phyloP scores from a whole-genome alignment of 2,329 filamentous ascomycete species.

The Epichloe uncinata region DNA sequence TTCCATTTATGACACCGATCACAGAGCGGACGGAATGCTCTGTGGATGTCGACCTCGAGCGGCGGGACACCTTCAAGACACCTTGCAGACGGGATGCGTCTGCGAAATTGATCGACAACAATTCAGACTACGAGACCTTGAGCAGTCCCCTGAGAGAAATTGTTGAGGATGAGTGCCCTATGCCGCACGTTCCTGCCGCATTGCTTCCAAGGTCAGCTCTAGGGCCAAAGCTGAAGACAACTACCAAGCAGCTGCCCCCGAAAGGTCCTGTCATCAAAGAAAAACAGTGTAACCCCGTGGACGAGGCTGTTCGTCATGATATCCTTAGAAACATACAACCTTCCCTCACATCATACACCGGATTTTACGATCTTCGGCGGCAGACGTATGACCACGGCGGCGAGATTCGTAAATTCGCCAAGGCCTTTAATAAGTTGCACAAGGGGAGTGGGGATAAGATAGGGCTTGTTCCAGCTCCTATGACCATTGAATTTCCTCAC shows the following conservation, averaged over 20 bases:
- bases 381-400: constrained; percentile 50
- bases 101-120: constrained; percentile 15
- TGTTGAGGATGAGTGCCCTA: constrained; percentile 35
- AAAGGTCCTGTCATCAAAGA: constrained; percentile 72
- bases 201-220: constrained; percentile 28
- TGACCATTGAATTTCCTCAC: constrained; percentile 55
- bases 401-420: constrained; percentile 75
- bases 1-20: constrained; percentile 98
- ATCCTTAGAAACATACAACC: constrained; percentile 67
- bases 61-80: constrained; percentile 57
- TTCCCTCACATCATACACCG: constrained; percentile 58
- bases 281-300: constrained; percentile 75
- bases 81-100: constrained; percentile 46
- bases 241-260: constrained; percentile 28
- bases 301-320: constrained; percentile 56
- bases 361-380: constrained; percentile 62
- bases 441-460: constrained; percentile 48
- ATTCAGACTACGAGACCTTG: constrained; percentile 26
- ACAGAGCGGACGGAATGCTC: constrained; percentile 91
- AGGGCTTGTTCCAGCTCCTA: constrained; percentile 42
- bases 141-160: constrained; percentile 67
- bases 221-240: constrained; percentile 18
- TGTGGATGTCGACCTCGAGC: constrained; percentile 50
- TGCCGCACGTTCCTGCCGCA: constrained; percentile 37
- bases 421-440: constrained; percentile 44